A percentile compares a stretch with the other conserved stretches of the same genome.
phyloP scores from a whole-genome alignment of 176 grass and related monocot genomes.

The Rhynchospora pubera region DNA sequence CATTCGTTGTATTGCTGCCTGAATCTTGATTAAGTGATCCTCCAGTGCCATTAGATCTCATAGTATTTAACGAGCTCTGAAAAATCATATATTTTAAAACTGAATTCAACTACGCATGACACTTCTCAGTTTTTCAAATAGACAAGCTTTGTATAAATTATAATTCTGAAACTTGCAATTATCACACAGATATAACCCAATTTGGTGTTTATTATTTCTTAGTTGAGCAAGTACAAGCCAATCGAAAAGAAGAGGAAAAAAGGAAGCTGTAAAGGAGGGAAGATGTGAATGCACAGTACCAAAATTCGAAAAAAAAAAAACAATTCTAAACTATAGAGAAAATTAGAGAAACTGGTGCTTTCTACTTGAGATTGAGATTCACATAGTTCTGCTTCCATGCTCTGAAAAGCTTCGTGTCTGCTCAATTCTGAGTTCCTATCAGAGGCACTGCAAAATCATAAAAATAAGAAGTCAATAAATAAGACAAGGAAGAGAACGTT shows the following conservation, averaged over 20 bases:
- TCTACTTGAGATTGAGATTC: slow-evolving; percentile 23
- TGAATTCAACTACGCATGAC: not conserved
- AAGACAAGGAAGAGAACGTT: not conserved
- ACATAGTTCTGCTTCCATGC: slow-evolving; percentile 4
- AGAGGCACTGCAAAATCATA: slow-evolving; percentile 11
- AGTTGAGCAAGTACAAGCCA: not conserved
- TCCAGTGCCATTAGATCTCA: not conserved
- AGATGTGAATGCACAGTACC: not conserved
- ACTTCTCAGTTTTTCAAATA: not conserved
- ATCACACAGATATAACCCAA: not conserved
- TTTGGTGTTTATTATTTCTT: not conserved
- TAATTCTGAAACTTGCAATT: not conserved
- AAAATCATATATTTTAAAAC: not conserved
- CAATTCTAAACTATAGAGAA: not conserved
- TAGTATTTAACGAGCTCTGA: slow-evolving; percentile 26
- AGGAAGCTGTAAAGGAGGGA: not conserved
- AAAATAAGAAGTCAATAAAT: not conserved
- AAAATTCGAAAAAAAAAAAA: not conserved
- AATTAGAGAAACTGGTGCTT: not conserved
- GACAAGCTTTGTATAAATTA: not conserved
- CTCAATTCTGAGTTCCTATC: not conserved
- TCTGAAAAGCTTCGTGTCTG: not conserved
- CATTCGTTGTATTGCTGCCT: slow-evolving; percentile 32
- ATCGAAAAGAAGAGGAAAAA: not conserved
- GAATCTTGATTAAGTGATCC: slow-evolving; percentile 8